These are phyloP conservation scores for Penicillium corylophilum DNA, from an alignment of 2,329 filamentous ascomycete species.

Conservation along the genomic window DNA sequence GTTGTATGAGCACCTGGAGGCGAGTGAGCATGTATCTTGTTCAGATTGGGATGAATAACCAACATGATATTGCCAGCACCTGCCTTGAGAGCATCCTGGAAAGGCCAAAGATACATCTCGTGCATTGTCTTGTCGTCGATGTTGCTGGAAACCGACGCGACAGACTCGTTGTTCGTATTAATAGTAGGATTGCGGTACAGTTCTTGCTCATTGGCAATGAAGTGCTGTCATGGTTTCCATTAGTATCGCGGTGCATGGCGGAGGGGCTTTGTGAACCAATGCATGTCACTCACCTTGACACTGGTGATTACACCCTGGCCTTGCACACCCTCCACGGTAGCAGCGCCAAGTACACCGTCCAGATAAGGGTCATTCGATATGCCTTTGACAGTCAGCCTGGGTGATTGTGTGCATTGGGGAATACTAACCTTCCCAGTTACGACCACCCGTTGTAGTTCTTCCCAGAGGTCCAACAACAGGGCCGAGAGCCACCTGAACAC, in stretches of 20 bases:
- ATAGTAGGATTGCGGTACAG: conserved; percentile 20
- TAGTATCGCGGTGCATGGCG: no score
- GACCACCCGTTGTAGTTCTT: conserved; percentile 40
- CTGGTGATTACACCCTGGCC: conserved; percentile 41
- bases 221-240: conserved; percentile 45
- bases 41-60: conserved; percentile 40
- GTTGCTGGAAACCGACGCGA: conserved; percentile 57
- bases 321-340: conserved; percentile 44
- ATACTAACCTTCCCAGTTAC: conserved; percentile 46
- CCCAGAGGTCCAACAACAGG: conserved; percentile 45
- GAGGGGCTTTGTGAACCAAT: neutral
- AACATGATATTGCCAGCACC: conserved; percentile 60
- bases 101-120: conserved; percentile 66
- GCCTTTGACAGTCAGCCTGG: conserved; percentile 6
- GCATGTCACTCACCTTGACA: conserved; percentile 21
- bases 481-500: conserved; percentile 38
- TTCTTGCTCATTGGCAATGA: conserved; percentile 63
- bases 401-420: no score
- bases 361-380: conserved; percentile 43
- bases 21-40: neutral
- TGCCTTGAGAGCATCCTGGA: conserved; percentile 60
- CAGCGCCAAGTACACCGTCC: conserved; percentile 35
- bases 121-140: conserved; percentile 65
- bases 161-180: conserved; percentile 37
- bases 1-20: conserved; percentile 19